Conservation (phyloP, 768 basidiomycete species). For the Zangia roseola region DNA sequence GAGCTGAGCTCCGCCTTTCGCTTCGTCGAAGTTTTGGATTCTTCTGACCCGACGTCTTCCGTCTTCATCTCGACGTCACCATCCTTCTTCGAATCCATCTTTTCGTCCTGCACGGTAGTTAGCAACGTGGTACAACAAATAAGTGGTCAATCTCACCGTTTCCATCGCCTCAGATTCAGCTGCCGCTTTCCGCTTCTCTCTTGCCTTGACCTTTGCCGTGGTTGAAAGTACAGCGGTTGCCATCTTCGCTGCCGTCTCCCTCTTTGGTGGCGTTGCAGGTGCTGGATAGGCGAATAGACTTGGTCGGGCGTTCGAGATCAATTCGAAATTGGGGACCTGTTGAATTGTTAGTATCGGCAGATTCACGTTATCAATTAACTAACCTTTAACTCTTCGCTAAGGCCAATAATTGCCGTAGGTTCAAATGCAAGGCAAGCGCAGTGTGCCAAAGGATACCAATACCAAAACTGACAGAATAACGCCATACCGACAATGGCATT, state of each 20-base stretch:
- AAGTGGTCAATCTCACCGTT: conserved; percentile 48
- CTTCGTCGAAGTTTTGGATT: conserved; percentile 47
- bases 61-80: conserved; percentile 80
- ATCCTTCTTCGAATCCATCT: conserved; percentile 52
- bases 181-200: conserved; percentile 89
- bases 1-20: conserved; percentile 74
- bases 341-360: conserved; percentile 3
- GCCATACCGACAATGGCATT: conserved; percentile 97
- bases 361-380: conserved; percentile 11
- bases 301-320: conserved; percentile 85
- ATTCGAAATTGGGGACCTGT: conserved; percentile 94
- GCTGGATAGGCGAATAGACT: conserved; percentile 92
- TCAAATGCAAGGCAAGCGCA: conserved; percentile 91
- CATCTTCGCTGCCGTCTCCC: conserved; percentile 88
- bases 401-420: conserved; percentile 91
- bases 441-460: conserved; percentile 98
- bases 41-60: conserved; percentile 55
- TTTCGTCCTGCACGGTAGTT: conserved; percentile 47
- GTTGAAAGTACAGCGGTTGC: conserved; percentile 95
- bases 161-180: conserved; percentile 83
- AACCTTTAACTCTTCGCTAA: conserved; percentile 85
- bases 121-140: conserved; percentile 5
- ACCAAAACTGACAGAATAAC: conserved; percentile 99
- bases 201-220: conserved; percentile 93
- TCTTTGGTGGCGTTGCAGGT: conserved; percentile 83